Evolutionary conservation across 192 early-diverging fungal species (phyloP).

Genomic region (Podila epigama): DNA sequence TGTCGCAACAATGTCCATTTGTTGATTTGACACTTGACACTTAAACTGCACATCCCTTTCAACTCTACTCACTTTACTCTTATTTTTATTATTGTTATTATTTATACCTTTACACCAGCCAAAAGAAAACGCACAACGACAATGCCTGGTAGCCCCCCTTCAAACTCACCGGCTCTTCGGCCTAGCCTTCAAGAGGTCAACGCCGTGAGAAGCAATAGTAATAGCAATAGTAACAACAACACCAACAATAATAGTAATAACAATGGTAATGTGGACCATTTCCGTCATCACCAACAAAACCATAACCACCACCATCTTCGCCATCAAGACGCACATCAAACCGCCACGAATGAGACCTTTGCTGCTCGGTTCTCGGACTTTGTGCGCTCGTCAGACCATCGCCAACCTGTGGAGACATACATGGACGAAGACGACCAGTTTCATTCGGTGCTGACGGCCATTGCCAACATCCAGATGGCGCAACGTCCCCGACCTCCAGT

Average conservation of each 20-base stretch:
- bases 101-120: no score
- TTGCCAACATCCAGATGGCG: constrained; percentile 24
- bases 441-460: constrained; percentile 19
- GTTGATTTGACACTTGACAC: no score
- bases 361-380: constrained; percentile 17
- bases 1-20: no score
- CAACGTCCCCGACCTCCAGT: no score
- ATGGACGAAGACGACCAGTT: constrained; percentile 26
- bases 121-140: not conserved
- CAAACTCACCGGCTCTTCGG: not conserved
- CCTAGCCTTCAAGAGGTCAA: not conserved
- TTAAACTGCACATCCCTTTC: no score
- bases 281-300: not conserved
- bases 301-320: not conserved
- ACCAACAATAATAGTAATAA: not conserved
- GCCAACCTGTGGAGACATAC: constrained; percentile 23
- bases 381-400: constrained; percentile 13
- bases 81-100: no score
- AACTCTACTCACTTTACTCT: no score
- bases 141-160: constrained; percentile 34
- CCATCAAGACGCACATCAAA: not conserved
- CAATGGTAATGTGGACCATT: not conserved
- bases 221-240: not conserved
- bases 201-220: not conserved
- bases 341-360: not conserved